These are phyloP conservation scores for Aurinia saxatilis DNA, from an alignment of 345 rosid species.

Conservation along the genomic window DNA sequence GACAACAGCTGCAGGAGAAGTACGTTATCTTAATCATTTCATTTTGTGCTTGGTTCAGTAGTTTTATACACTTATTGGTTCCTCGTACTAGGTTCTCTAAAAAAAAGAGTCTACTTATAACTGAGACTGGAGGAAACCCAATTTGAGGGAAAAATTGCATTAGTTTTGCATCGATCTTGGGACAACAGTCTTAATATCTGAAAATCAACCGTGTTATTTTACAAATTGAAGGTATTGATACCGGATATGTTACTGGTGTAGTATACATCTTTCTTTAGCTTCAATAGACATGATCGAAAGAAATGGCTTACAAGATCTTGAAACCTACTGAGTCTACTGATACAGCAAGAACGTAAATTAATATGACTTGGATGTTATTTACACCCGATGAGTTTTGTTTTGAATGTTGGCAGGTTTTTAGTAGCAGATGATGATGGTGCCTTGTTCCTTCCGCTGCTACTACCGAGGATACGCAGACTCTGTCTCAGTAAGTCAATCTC, in stretches of 20 bases:
- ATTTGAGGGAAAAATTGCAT: neutral
- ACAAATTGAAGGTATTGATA: neutral
- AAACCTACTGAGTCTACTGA: constrained; percentile 9
- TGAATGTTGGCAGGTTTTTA: constrained; percentile 16
- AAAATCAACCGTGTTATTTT: neutral
- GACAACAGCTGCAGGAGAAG: neutral
- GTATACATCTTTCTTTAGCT: neutral
- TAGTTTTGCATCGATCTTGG: neutral
- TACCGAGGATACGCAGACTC: constrained; percentile 53
- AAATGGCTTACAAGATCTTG: constrained; percentile 4
- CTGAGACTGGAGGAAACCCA: neutral
- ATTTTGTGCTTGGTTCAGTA: neutral
- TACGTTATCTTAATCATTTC: neutral
- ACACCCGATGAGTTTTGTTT: constrained; percentile 13
- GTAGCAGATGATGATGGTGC: constrained; percentile 8
- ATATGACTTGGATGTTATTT: constrained; percentile 3
- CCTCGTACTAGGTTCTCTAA: neutral
- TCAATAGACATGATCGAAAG: neutral
- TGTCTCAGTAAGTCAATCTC: constrained; percentile 71
- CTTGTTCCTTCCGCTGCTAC: constrained; percentile 19
- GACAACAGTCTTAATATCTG: neutral
- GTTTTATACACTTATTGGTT: neutral
- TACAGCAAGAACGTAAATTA: neutral
- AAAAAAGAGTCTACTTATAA: no score
- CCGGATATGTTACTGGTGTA: neutral